Percentiles rank a stretch among this genome's conserved stretches.
phyloP scores from a whole-genome alignment of 2,329 filamentous ascomycete species.

The Hypoxylon sp. region DNA sequence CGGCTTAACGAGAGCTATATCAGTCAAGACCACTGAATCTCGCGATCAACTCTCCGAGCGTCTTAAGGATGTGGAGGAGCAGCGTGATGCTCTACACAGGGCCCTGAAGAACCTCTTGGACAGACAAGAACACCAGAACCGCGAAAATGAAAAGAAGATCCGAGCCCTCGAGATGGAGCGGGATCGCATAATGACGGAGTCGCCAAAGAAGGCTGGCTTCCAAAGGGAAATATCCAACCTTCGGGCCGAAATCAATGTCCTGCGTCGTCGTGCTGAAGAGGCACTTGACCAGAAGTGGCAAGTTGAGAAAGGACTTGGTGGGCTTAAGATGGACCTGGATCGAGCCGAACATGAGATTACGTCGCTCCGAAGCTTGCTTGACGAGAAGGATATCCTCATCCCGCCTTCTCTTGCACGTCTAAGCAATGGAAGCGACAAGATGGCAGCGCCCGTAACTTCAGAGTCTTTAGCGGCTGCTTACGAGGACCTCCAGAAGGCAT shows the following conservation, averaged over 20 bases:
- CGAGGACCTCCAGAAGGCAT: constrained; percentile 76
- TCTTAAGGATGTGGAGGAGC: constrained; percentile 90
- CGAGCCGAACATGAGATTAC: constrained; percentile 92
- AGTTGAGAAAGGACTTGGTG: constrained; percentile 87
- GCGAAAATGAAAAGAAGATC: constrained; percentile 84
- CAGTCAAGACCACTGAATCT: constrained; percentile 65
- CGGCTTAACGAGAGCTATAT: constrained; percentile 67
- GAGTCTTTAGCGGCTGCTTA: constrained; percentile 78
- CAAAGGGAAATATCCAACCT: constrained; percentile 82
- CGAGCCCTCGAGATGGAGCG: constrained; percentile 79
- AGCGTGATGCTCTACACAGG: constrained; percentile 89
- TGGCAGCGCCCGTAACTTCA: constrained; percentile 66
- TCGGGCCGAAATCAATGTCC: constrained; percentile 82
- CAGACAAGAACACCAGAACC: constrained; percentile 84
- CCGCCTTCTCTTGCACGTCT: constrained; percentile 65
- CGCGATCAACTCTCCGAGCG: constrained; percentile 78
- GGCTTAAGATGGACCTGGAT: constrained; percentile 95
- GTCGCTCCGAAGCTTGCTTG: constrained; percentile 79
- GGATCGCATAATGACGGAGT: constrained; percentile 73
- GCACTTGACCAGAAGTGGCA: constrained; percentile 96
- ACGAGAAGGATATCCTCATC: constrained; percentile 83
- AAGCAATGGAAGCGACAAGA: constrained; percentile 52
- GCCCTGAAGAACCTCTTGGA: constrained; percentile 86
- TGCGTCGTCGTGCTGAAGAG: constrained; percentile 89
- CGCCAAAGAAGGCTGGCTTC: constrained; percentile 80